These are phyloP conservation scores for Didymella lethalis DNA, from an alignment of 2,329 filamentous ascomycete species.

Conservation along the genomic window DNA sequence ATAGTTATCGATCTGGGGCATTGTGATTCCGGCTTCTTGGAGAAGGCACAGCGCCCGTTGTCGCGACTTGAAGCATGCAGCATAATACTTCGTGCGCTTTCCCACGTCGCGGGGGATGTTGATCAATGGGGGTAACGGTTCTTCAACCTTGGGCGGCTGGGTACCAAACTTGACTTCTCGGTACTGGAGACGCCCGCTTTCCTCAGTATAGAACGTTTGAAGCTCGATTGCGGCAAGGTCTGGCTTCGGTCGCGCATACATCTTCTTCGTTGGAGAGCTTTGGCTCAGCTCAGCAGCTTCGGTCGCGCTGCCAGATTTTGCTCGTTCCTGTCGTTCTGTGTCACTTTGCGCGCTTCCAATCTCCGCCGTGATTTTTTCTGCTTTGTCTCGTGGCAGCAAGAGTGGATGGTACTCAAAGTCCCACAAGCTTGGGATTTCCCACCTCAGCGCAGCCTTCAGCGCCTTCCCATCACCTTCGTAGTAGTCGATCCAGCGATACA, in stretches of 20 bases:
- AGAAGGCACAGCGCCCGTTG: slow-evolving; percentile 42
- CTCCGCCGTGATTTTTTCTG: slow-evolving; percentile 1
- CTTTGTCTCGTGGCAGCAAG: slow-evolving; percentile 23
- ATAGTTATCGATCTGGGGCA: slow-evolving; percentile 42
- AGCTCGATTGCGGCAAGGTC: slow-evolving; percentile 36
- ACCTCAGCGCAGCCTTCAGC: slow-evolving; percentile 40
- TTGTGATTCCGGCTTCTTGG: slow-evolving; percentile 41
- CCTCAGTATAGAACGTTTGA: slow-evolving; percentile 25
- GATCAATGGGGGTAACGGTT: slow-evolving; percentile 41
- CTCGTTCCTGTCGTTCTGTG: slow-evolving; percentile 1
- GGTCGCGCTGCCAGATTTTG: neutral
- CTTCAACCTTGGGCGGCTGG: slow-evolving; percentile 33
- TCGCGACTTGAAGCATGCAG: slow-evolving; percentile 44
- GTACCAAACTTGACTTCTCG: slow-evolving; percentile 45
- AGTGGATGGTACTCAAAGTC: slow-evolving; percentile 46
- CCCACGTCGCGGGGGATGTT: slow-evolving; percentile 38
- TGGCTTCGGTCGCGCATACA: slow-evolving; percentile 32
- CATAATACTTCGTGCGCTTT: slow-evolving; percentile 39
- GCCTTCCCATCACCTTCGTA: slow-evolving; percentile 44
- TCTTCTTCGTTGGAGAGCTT: slow-evolving; percentile 30
- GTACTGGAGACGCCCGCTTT: slow-evolving; percentile 45
- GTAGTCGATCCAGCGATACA: slow-evolving; percentile 47
- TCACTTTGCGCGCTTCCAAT: neutral
- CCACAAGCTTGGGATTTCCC: slow-evolving; percentile 48
- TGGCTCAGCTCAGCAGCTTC: slow-evolving; percentile 24